Percentiles rank a stretch among this genome's conserved stretches.
These are phyloP conservation scores for Cucurbita moschata DNA, from an alignment of 306 rosid species.

Conservation along the genomic window DNA sequence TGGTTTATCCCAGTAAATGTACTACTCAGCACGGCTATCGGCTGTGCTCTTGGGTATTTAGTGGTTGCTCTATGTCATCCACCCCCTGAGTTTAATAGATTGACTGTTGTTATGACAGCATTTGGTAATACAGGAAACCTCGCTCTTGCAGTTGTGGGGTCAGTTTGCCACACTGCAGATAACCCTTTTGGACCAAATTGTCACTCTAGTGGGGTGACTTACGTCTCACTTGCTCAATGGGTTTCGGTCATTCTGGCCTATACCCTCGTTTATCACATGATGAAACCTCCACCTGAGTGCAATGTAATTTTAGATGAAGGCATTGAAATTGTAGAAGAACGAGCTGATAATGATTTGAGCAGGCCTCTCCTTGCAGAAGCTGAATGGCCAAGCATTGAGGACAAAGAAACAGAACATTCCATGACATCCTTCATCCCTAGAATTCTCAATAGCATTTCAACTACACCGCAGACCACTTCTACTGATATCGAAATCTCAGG, in stretches of 20 bases:
- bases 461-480: slow-evolving; percentile 24
- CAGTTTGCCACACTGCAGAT: slow-evolving; percentile 53
- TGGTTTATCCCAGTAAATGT: slow-evolving; percentile 86
- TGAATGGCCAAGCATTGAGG: slow-evolving; percentile 95
- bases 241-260: slow-evolving; percentile 76
- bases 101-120: slow-evolving; percentile 68
- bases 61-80: slow-evolving; percentile 71
- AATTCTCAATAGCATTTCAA: slow-evolving; percentile 41
- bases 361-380: slow-evolving; percentile 85
- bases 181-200: slow-evolving; percentile 71
- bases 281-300: slow-evolving; percentile 79
- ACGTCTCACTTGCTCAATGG: slow-evolving; percentile 81
- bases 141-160: slow-evolving; percentile 58
- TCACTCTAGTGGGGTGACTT: slow-evolving; percentile 68
- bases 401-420: slow-evolving; percentile 73
- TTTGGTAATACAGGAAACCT: slow-evolving; percentile 93
- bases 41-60: slow-evolving; percentile 48
- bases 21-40: slow-evolving; percentile 49
- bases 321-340: slow-evolving; percentile 33
- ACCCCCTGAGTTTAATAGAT: slow-evolving; percentile 47
- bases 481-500: slow-evolving; percentile 29
- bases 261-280: slow-evolving; percentile 88
- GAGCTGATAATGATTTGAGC: slow-evolving; percentile 28
- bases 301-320: slow-evolving; percentile 63
- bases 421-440: slow-evolving; percentile 67